A percentile compares a stretch with the other conserved stretches of the same genome.
These are phyloP conservation scores for Themeda triandra DNA, from an alignment of 176 grass and related monocot genomes.

Conservation along the genomic window DNA sequence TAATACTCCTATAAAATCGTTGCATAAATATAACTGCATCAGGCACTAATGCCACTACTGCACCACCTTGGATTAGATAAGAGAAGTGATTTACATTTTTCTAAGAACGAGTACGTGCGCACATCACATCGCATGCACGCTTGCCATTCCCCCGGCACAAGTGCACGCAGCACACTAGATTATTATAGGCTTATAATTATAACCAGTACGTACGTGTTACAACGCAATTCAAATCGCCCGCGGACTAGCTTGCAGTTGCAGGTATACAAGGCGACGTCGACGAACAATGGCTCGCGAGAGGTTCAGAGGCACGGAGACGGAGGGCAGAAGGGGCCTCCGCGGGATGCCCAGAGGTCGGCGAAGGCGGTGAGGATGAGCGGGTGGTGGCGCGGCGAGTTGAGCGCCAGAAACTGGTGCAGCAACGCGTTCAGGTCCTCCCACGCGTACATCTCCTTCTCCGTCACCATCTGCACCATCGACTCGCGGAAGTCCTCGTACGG, in stretches of 20 bases:
- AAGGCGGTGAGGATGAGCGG: constrained; percentile 84
- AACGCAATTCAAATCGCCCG: neutral
- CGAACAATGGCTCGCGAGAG: neutral
- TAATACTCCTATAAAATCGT: too few relatives aligned
- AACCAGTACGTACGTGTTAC: neutral
- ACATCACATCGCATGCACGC: neutral
- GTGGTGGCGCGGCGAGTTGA: constrained; percentile 79
- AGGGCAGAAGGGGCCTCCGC: constrained; percentile 44
- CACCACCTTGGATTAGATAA: neutral
- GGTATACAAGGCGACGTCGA: neutral
- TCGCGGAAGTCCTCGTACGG: constrained; percentile 85
- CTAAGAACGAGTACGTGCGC: neutral
- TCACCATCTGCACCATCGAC: constrained; percentile 89
- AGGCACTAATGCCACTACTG: too few relatives aligned
- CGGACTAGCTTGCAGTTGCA: neutral
- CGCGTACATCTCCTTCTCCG: constrained; percentile 94
- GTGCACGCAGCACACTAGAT: neutral
- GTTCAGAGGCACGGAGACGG: constrained; percentile 51
- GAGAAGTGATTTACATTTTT: neutral
- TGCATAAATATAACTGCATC: too few relatives aligned
- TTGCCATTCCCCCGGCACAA: neutral
- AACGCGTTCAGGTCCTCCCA: constrained; percentile 93
- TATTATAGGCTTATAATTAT: too few relatives aligned
- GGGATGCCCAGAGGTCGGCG: constrained; percentile 68
- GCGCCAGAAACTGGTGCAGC: constrained; percentile 72